These are phyloP conservation scores for Periconia macrospinosa DNA, from an alignment of 2,329 filamentous ascomycete species.

Conservation along the genomic window DNA sequence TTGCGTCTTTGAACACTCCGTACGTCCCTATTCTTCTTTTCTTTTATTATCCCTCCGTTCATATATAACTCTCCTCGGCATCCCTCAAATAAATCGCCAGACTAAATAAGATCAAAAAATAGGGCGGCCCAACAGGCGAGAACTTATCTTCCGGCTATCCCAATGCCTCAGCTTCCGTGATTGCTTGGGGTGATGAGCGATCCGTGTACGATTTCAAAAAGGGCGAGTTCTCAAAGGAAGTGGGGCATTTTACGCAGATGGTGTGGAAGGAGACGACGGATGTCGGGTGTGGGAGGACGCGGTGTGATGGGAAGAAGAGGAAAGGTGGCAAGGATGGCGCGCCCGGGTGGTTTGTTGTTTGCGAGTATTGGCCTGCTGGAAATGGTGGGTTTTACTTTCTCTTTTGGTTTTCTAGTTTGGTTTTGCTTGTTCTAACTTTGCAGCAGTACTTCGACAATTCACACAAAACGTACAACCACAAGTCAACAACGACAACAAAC, in stretches of 20 bases:
- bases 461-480: constrained; percentile 32
- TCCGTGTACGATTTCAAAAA: constrained; percentile 60
- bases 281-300: constrained; percentile 24
- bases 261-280: constrained; percentile 24
- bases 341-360: constrained; percentile 33
- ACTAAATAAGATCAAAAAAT: not conserved
- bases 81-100: too few species aligned
- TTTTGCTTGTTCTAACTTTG: not conserved
- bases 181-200: constrained; percentile 67
- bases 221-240: constrained; percentile 51
- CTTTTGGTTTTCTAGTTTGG: not conserved
- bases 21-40: constrained; percentile 20
- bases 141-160: constrained; percentile 71
- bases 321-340: constrained; percentile 5
- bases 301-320: constrained; percentile 15
- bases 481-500: constrained; percentile 7
- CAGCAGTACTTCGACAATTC: constrained; percentile 8
- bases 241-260: constrained; percentile 31
- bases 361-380: constrained; percentile 43
- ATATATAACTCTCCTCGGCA: too few species aligned
- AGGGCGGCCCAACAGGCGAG: constrained; percentile 69
- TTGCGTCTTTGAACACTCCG: constrained; percentile 58
- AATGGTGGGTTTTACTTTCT: constrained; percentile 26
- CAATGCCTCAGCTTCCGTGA: constrained; percentile 62
- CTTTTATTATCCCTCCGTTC: not conserved